Conservation (phyloP, 2,329 filamentous ascomycete genomes). For the Fusarium napiforme region DNA sequence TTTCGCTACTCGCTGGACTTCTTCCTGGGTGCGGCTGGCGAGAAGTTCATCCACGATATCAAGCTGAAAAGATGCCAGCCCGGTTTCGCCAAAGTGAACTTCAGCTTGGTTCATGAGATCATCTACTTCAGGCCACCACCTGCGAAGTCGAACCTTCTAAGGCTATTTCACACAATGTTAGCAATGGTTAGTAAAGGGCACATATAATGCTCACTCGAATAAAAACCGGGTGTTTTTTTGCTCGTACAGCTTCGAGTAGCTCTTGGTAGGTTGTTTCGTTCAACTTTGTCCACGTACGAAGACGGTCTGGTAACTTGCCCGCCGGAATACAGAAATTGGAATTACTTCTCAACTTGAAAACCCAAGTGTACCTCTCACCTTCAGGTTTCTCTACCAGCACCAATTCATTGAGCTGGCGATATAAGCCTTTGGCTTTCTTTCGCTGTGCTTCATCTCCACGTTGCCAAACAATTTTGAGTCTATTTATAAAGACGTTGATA, state of each 20-base stretch:
- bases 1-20: slow-evolving; percentile 13
- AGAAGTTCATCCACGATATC: slow-evolving; percentile 35
- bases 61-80: slow-evolving; percentile 33
- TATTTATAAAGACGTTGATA: slow-evolving; percentile 15
- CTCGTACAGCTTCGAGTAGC: slow-evolving; percentile 11
- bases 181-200: not conserved
- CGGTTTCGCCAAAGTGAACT: not conserved
- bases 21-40: slow-evolving; percentile 16
- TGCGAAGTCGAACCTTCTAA: slow-evolving; percentile 40
- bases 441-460: slow-evolving; percentile 8
- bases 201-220: slow-evolving; percentile 34
- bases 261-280: slow-evolving; percentile 11
- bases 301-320: slow-evolving; percentile 28
- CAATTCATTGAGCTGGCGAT: slow-evolving; percentile 7
- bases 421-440: not conserved
- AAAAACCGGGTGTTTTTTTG: slow-evolving; percentile 26
- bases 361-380: slow-evolving; percentile 27
- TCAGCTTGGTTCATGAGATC: slow-evolving; percentile 19
- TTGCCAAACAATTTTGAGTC: not conserved
- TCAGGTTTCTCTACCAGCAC: not conserved
- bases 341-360: slow-evolving; percentile 22
- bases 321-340: slow-evolving; percentile 14
- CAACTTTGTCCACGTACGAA: slow-evolving; percentile 26
- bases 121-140: slow-evolving; percentile 31
- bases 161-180: slow-evolving; percentile 22